These are phyloP conservation scores for Stemphylium vesicarium DNA, from an alignment of 2,329 filamentous ascomycete species.

Conservation along the genomic window DNA sequence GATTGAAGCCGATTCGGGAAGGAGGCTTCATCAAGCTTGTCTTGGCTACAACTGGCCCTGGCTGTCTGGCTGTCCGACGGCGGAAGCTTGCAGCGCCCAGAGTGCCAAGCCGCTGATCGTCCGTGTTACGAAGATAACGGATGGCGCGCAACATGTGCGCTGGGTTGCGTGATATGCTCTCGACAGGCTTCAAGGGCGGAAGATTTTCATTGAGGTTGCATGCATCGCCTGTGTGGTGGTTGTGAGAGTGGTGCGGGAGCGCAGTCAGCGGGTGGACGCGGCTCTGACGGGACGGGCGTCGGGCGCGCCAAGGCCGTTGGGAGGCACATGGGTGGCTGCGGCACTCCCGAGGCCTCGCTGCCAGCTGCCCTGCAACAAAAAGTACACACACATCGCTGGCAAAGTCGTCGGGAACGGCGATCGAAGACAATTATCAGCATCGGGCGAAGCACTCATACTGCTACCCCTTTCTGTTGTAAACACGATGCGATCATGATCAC, in stretches of 20 bases:
- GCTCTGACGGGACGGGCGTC: no score
- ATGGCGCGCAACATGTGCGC: neutral
- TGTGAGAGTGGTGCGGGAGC: no score
- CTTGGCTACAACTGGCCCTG: conserved; percentile 34
- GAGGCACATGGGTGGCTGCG: no score
- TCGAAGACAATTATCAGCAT: no score
- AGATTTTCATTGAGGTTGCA: no score
- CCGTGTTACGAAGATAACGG: conserved; percentile 19
- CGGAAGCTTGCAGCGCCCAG: conserved; percentile 17
- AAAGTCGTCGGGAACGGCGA: neutral
- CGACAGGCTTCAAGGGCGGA: neutral
- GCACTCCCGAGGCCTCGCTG: no score
- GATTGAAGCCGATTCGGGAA: conserved; percentile 36
- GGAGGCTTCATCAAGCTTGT: conserved; percentile 37
- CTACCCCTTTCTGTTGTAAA: neutral
- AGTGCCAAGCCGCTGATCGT: conserved; percentile 27
- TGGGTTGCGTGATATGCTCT: neutral
- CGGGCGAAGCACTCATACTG: neutral
- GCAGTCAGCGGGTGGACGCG: no score
- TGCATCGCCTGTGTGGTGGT: no score
- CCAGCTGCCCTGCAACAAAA: no score
- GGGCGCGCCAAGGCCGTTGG: no score
- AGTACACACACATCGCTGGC: neutral
- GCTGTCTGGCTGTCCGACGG: neutral
- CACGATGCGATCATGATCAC: neutral